Evolutionary conservation across 2,329 filamentous ascomycete genomes (phyloP).

Genomic region (Aspergillus sp.): DNA sequence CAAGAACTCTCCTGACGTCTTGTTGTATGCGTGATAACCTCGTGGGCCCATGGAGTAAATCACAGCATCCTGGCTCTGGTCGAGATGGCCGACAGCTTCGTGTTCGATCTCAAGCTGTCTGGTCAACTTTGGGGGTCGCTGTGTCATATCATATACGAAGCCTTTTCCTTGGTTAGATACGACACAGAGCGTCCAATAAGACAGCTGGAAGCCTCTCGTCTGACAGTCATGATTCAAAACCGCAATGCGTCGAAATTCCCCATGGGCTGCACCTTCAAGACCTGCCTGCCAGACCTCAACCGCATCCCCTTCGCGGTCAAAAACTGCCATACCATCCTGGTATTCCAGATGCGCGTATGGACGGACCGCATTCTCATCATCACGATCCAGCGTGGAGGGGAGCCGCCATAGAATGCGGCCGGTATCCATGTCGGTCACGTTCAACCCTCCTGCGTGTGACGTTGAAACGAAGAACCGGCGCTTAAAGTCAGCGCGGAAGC

Average conservation of each 20-base stretch:
- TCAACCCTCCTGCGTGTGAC: constrained; percentile 44
- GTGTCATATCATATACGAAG: constrained; percentile 46
- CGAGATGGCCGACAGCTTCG: constrained; percentile 45
- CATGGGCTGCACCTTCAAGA: constrained; percentile 30
- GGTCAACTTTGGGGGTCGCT: constrained; percentile 30
- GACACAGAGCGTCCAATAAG: constrained; percentile 44
- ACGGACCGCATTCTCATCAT: constrained; percentile 31
- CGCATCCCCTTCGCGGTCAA: constrained; percentile 44
- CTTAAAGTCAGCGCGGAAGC: constrained; percentile 47
- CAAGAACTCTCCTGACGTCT: constrained; percentile 36
- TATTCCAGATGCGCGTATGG: constrained; percentile 49
- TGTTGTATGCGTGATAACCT: constrained; percentile 45
- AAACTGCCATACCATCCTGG: constrained; percentile 46
- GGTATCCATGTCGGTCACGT: constrained; percentile 48
- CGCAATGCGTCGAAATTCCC: constrained; percentile 40
- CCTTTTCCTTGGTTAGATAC: constrained; percentile 44
- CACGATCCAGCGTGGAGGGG: constrained; percentile 24
- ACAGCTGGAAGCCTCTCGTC: constrained; percentile 47
- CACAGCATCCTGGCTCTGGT: constrained; percentile 41
- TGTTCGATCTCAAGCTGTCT: constrained; percentile 39
- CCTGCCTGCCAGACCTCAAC: constrained; percentile 47
- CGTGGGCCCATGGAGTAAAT: constrained; percentile 44
- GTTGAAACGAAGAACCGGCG: constrained; percentile 47
- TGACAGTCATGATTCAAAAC: constrained; percentile 42
- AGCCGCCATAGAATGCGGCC: constrained; percentile 40